Evolutionary conservation across 768 basidiomycete genomes (phyloP).

Genomic region (Hygrophorus pudorinus): DNA sequence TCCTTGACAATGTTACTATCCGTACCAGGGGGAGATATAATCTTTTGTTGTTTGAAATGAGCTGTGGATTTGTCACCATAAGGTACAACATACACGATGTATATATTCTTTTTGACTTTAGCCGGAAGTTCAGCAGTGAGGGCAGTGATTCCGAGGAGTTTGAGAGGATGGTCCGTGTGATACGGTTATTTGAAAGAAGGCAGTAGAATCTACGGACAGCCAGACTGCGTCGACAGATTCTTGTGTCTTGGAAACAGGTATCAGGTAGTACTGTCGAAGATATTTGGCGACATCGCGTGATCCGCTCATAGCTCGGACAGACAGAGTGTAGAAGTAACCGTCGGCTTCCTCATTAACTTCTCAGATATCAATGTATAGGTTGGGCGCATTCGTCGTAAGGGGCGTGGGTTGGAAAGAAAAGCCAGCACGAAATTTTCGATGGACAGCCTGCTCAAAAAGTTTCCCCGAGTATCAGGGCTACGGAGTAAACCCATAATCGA

Average conservation of each 20-base stretch:
- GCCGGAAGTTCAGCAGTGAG: conserved; percentile 4
- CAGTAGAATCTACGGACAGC: conserved; percentile 6
- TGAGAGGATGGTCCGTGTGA: conserved; percentile 4
- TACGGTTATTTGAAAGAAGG: conserved; percentile 11
- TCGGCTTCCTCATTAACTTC: background rate
- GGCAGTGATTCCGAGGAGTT: conserved; percentile 3
- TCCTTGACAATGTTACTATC: background rate
- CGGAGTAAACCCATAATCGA: conserved; percentile 1
- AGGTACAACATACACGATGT: conserved; percentile 6
- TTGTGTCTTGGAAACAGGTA: conserved; percentile 4
- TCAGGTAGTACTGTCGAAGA: conserved; percentile 4
- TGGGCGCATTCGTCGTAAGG: conserved; percentile 1
- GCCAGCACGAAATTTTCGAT: conserved; percentile 5
- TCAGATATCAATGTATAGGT: conserved; percentile 3
- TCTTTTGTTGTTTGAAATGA: conserved; percentile 1
- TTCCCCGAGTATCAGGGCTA: conserved; percentile 1
- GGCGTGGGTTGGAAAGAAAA: background rate
- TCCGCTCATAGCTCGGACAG: conserved; percentile 1
- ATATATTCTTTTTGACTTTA: conserved; percentile 5
- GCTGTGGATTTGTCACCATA: background rate
- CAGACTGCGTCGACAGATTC: conserved; percentile 5
- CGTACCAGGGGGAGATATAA: conserved; percentile 1
- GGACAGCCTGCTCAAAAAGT: conserved; percentile 7
- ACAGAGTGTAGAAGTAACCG: conserved; percentile 2
- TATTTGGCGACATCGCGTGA: conserved; percentile 2